A percentile compares a stretch with the other conserved stretches of the same genome.
Evolutionary conservation across 192 early-diverging fungal genomes (phyloP).

Genomic region (Linnemannia elongata): DNA sequence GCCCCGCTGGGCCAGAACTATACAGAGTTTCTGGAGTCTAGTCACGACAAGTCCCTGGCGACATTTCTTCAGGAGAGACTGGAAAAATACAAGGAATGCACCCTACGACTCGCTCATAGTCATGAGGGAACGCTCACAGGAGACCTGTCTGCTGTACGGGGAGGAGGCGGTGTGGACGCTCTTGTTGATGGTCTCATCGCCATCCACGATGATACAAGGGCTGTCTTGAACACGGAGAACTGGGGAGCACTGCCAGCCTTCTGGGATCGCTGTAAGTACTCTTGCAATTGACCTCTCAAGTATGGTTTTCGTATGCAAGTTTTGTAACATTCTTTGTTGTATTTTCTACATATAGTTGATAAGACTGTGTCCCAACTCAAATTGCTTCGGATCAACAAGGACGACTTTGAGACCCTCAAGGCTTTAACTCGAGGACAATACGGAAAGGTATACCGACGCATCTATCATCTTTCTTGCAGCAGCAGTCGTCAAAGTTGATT

Average conservation of each 20-base stretch:
- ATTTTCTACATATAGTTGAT: slow-evolving; percentile 20
- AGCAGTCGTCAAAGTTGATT: background rate
- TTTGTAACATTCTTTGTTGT: background rate
- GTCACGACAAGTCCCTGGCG: slow-evolving; percentile 50
- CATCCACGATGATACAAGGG: slow-evolving; percentile 46
- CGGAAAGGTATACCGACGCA: slow-evolving; percentile 64
- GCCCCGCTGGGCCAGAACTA: slow-evolving; percentile 53
- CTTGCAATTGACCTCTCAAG: background rate
- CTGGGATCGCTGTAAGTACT: slow-evolving; percentile 46
- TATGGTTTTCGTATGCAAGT: background rate
- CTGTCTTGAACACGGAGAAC: slow-evolving; percentile 44
- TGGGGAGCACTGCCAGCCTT: slow-evolving; percentile 54
- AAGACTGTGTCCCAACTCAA: slow-evolving; percentile 55
- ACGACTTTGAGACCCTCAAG: slow-evolving; percentile 84
- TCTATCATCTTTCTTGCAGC: background rate
- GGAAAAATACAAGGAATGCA: slow-evolving; percentile 47
- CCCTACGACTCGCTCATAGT: slow-evolving; percentile 29
- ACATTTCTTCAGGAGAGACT: slow-evolving; percentile 49
- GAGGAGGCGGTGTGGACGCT: slow-evolving; percentile 48
- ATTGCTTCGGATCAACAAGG: slow-evolving; percentile 70
- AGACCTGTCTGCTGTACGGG: background rate
- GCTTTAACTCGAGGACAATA: slow-evolving; percentile 82
- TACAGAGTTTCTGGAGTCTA: slow-evolving; percentile 50
- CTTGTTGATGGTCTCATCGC: slow-evolving; percentile 51
- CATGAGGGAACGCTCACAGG: background rate